Evolutionary conservation across 2,329 filamentous ascomycete genomes (phyloP).

Genomic region (Fusarium incarnatum): DNA sequence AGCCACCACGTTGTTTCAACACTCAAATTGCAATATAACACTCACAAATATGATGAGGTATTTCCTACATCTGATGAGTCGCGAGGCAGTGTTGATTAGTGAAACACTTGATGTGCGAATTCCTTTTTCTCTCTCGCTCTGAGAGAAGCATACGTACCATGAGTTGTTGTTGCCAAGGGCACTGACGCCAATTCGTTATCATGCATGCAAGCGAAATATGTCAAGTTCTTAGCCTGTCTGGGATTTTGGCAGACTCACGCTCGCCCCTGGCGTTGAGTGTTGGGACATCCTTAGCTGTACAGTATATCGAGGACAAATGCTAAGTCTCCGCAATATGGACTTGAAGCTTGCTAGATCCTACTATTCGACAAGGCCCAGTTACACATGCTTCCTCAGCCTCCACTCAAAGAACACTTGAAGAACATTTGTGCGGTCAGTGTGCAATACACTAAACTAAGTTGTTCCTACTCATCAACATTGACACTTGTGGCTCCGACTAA

Average conservation of each 20-base stretch:
- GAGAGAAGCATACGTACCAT: background rate
- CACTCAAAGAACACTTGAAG: background rate
- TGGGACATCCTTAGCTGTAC: background rate
- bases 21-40: background rate
- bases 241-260: background rate
- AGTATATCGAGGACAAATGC: background rate
- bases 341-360: background rate
- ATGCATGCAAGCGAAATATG: constrained; percentile 5
- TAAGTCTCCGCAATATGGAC: background rate
- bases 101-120: constrained; percentile 19
- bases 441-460: background rate
- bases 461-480: background rate
- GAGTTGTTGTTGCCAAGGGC: background rate
- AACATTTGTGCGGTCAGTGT: background rate
- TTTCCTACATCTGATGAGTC: constrained; percentile 15
- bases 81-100: constrained; percentile 22
- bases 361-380: background rate
- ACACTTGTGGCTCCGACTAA: background rate
- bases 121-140: background rate
- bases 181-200: background rate
- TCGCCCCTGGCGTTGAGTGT: background rate
- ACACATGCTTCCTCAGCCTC: background rate
- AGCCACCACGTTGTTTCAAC: background rate
- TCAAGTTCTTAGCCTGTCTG: background rate
- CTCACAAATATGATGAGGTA: constrained; percentile 6